Evolutionary conservation across 306 rosid genomes (phyloP).

Genomic region (Pyrus communis): DNA sequence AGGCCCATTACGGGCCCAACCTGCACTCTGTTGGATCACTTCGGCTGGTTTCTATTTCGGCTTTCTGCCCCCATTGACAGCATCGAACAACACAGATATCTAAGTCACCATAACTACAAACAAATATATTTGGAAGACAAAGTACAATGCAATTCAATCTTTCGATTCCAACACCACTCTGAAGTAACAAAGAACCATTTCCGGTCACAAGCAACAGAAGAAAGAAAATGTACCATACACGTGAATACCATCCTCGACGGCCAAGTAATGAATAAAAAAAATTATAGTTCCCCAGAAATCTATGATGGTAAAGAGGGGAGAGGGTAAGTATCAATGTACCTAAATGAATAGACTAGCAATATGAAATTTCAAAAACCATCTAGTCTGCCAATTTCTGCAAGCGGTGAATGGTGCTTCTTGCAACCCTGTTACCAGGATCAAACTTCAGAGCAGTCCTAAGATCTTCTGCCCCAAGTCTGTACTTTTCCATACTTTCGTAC

Average conservation of each 20-base stretch:
- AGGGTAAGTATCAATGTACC: constrained; percentile 14
- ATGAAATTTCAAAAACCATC: constrained; percentile 3
- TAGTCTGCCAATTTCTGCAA: constrained; percentile 76
- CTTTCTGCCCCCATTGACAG: background rate
- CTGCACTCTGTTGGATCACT: no score
- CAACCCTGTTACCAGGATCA: constrained; percentile 83
- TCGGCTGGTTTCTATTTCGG: background rate
- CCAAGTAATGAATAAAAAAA: constrained; percentile 2
- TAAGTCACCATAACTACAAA: background rate
- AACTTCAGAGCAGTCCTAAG: constrained; percentile 79
- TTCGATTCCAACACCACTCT: constrained; percentile 5
- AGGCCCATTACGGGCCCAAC: background rate
- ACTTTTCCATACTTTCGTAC: constrained; percentile 97
- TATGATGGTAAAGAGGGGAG: constrained; percentile 14
- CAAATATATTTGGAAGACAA: background rate
- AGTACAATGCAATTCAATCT: background rate
- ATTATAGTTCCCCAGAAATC: constrained; percentile 21
- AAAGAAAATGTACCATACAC: constrained; percentile 28
- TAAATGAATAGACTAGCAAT: constrained; percentile 1
- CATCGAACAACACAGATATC: background rate
- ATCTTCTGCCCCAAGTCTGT: constrained; percentile 94
- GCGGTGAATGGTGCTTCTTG: constrained; percentile 93
- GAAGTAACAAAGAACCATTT: constrained; percentile 26
- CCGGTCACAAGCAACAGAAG: constrained; percentile 19
- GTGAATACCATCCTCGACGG: constrained; percentile 15